Base-by-base conservation (phyloP, 164 flowering plant species). In the Nelumbo lutea region DNA sequence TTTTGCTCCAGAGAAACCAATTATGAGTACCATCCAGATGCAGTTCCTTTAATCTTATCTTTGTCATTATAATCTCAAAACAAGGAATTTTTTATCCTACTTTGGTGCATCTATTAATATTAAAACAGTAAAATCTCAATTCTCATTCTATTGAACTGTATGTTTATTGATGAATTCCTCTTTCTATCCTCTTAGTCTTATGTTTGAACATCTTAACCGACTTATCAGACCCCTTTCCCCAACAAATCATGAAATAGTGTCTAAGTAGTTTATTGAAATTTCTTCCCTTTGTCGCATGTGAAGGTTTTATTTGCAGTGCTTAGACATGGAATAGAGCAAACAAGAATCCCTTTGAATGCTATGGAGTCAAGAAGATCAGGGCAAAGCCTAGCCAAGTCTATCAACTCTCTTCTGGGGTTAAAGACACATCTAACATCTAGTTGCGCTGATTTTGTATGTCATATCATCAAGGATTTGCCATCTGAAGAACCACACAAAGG, bases 371-470 rank as follows among this genome's bases (percentile, higher is more conserved):
- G 71, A 62, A 78, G 67, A 62, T 44, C 80, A 42, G 71, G 77
- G 42, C 72, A 48, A 14, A 76, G 76, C 62, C 86, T 86, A 53
- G 75, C 79, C 4, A 70, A 82, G 51, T 76, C 81, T 2, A 78
- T 86, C 58, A 74, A 79, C 61, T 79, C 87, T 59, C 80, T 86
- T 27, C 72, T 83, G 8, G 87, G 87, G 57, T 53, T 77, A 41
- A 86, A 82, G 70, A 38, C 77, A 60, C 65, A 75, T 51, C 64
- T 84, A 57, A 86, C 84, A 59, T 75, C 85, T 13, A 53, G 68
- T 53, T 86, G 89, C 87, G 83, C 75, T 56, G 76, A 72, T 61
- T 83, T 84, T 7, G 89, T 86, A 59, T 73, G 83, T 70, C 70
- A 79, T 46, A 83, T 82, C 51, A 68, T 82, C 61, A 78, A 69